Percentiles rank a stretch among this genome's conserved stretches.
These are phyloP conservation scores for Pseudogymnoascus sp. DNA, from an alignment of 2,329 filamentous ascomycete genomes.

Conservation along the genomic window DNA sequence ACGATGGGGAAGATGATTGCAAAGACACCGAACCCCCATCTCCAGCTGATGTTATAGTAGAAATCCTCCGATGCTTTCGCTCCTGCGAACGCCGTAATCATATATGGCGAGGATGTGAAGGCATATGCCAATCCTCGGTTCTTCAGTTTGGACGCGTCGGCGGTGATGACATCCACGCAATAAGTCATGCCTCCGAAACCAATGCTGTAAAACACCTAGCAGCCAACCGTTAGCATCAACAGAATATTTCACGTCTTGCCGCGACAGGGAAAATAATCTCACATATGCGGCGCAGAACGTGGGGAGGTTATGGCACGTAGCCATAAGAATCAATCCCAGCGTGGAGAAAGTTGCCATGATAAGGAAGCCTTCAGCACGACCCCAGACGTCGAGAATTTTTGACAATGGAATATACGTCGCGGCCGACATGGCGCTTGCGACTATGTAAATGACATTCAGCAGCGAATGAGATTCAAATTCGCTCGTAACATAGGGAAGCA, in stretches of 20 bases:
- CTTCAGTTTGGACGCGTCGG: slow-evolving; percentile 55
- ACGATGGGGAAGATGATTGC: slow-evolving; percentile 53
- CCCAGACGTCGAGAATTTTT: slow-evolving; percentile 60
- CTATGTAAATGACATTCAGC: slow-evolving; percentile 41
- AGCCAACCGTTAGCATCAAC: slow-evolving; percentile 9
- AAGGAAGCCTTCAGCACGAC: slow-evolving; percentile 55
- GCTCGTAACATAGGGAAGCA: slow-evolving; percentile 22
- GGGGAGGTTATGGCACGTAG: slow-evolving; percentile 50
- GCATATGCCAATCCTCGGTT: slow-evolving; percentile 50
- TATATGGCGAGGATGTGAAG: slow-evolving; percentile 53
- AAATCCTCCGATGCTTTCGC: slow-evolving; percentile 47
- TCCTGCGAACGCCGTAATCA: slow-evolving; percentile 56
- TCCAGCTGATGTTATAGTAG: slow-evolving; percentile 46
- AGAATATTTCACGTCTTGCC: not conserved
- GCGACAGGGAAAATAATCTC: slow-evolving; percentile 32
- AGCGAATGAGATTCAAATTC: slow-evolving; percentile 20
- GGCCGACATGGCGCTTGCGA: slow-evolving; percentile 46
- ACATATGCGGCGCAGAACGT: slow-evolving; percentile 45
- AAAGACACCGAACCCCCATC: slow-evolving; percentile 61
- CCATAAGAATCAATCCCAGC: slow-evolving; percentile 54
- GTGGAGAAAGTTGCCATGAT: slow-evolving; percentile 44
- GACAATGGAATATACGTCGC: slow-evolving; percentile 56
- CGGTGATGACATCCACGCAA: slow-evolving; percentile 53
- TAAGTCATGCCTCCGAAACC: slow-evolving; percentile 54
- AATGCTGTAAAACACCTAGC: slow-evolving; percentile 54